These are phyloP conservation scores for Pseudonectria buxi DNA, from an alignment of 2,329 filamentous ascomycete genomes.

Conservation along the genomic window DNA sequence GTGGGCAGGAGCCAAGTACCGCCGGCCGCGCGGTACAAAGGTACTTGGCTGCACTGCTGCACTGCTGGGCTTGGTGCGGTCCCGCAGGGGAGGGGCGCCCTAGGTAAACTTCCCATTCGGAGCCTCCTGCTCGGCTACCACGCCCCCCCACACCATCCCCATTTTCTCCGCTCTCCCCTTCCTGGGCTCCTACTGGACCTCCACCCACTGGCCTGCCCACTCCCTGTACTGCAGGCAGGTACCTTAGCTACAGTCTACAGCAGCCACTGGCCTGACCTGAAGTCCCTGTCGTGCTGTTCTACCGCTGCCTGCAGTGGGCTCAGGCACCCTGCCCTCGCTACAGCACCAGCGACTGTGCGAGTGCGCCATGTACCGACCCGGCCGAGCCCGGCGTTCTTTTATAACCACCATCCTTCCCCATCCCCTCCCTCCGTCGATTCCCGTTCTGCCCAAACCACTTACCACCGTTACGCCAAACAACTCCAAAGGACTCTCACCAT, in stretches of 20 bases:
- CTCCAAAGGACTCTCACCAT: too few relatives aligned
- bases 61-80: not conserved
- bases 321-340: constrained; percentile 18
- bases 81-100: constrained; percentile 1
- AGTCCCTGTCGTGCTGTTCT: constrained; percentile 18
- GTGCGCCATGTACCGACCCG: constrained; percentile 22
- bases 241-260: constrained; percentile 8
- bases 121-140: constrained; percentile 18
- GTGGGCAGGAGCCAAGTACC: constrained; percentile 3
- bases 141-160: constrained; percentile 9
- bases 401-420: constrained; percentile 23
- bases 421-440: constrained; percentile 23
- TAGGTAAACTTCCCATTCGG: constrained; percentile 5
- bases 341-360: constrained; percentile 13
- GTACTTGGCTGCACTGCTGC: too few relatives aligned
- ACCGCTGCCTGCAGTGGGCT: constrained; percentile 18
- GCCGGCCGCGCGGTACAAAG: constrained; percentile 1
- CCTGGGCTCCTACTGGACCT: constrained; percentile 4
- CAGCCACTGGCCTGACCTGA: constrained; percentile 13
- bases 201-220: constrained; percentile 9
- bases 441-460: constrained; percentile 17
- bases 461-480: constrained; percentile 14
- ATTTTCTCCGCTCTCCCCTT: constrained; percentile 10
- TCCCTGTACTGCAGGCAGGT: constrained; percentile 11
- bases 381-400: constrained; percentile 28